Evolutionary conservation across 345 rosid species (phyloP).

Genomic region (Arabis alpina): DNA sequence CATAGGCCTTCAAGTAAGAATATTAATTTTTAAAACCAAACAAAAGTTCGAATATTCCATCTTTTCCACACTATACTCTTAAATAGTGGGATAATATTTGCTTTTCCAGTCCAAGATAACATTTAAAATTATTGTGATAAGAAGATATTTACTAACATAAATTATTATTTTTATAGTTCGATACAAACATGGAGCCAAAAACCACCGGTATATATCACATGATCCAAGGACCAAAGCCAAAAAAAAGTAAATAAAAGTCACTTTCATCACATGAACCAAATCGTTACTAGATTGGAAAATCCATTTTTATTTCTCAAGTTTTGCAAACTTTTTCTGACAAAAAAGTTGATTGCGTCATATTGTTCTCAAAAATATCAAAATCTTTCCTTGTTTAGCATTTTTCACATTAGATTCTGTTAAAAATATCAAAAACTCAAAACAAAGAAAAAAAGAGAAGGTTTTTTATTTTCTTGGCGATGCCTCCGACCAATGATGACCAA

Average conservation of each 20-base stretch:
- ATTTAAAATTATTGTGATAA: constrained; percentile 7
- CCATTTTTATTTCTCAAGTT: background rate
- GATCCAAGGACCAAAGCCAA: constrained; percentile 21
- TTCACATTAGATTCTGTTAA: constrained; percentile 9
- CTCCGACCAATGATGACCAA: constrained; percentile 28
- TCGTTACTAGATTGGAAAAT: background rate
- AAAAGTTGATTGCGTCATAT: background rate
- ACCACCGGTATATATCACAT: constrained; percentile 15
- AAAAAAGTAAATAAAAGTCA: constrained; percentile 9
- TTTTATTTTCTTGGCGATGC: constrained; percentile 17
- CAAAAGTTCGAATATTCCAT: constrained; percentile 16
- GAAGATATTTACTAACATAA: constrained; percentile 8
- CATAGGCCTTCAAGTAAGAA: background rate
- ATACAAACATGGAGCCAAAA: constrained; percentile 24
- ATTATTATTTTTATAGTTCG: constrained; percentile 13
- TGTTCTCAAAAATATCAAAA: background rate
- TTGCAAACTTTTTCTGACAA: background rate
- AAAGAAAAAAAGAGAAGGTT: background rate
- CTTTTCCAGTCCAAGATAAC: constrained; percentile 13
- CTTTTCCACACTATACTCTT: background rate
- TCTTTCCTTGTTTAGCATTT: constrained; percentile 27
- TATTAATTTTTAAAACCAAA: background rate
- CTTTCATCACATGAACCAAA: constrained; percentile 15
- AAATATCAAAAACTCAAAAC: background rate
- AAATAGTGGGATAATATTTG: background rate